These are phyloP conservation scores for Ceratocystis alfenasii DNA, from an alignment of 2,329 filamentous ascomycete genomes.

Conservation along the genomic window DNA sequence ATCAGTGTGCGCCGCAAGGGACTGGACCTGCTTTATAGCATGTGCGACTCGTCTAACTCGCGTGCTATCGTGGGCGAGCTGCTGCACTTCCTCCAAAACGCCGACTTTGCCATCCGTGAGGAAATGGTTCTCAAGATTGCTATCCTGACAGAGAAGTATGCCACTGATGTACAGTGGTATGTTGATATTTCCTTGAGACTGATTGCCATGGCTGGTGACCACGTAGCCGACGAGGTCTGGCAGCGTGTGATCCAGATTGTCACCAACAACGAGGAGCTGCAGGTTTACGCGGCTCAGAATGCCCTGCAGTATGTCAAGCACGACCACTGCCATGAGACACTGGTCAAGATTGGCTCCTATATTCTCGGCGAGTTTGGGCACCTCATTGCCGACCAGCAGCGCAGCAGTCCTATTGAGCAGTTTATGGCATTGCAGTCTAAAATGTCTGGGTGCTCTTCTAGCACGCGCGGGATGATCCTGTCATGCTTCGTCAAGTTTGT, in stretches of 20 bases:
- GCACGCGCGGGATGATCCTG: slow-evolving; percentile 83
- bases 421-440: slow-evolving; percentile 87
- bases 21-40: slow-evolving; percentile 93
- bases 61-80: slow-evolving; percentile 88
- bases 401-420: slow-evolving; percentile 93
- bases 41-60: slow-evolving; percentile 95
- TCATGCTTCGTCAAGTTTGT: slow-evolving; percentile 97
- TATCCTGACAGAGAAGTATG: slow-evolving; percentile 96
- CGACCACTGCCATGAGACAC: slow-evolving; percentile 87
- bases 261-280: slow-evolving; percentile 96
- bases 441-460: slow-evolving; percentile 75
- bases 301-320: slow-evolving; percentile 85
- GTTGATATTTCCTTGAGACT: slow-evolving; percentile 92
- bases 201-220: slow-evolving; percentile 92
- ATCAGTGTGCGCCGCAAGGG: slow-evolving; percentile 96
- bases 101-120: slow-evolving; percentile 94
- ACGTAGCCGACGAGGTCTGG: slow-evolving; percentile 98
- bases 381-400: slow-evolving; percentile 80
- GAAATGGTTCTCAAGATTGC: slow-evolving; percentile 99
- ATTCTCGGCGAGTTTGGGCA: slow-evolving; percentile 95
- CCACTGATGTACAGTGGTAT: slow-evolving; percentile 97
- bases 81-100: slow-evolving; percentile 85
- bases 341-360: slow-evolving; percentile 96
- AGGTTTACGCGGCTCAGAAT: slow-evolving; percentile 90
- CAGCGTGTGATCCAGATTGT: slow-evolving; percentile 97